Base-by-base conservation (phyloP, 2,329 filamentous ascomycete species). In the Diaporthe vexans region DNA sequence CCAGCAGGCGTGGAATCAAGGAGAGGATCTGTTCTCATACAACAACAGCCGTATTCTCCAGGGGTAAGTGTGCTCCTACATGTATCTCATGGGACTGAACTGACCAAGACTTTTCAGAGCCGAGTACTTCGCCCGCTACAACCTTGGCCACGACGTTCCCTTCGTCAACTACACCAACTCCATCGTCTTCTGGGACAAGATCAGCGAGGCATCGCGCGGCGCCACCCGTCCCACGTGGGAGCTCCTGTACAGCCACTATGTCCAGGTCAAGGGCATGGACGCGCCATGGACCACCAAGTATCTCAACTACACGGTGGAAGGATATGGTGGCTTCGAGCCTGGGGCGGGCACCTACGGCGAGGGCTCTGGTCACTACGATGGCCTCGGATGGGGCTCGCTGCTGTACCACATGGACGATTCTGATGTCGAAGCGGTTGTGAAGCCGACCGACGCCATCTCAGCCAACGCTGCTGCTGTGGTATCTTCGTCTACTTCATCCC, bases 1-100 rank as follows among this genome's bases (percentile, higher is more conserved):
- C 2, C 84, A 86, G 77, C 82, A 84, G 76, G 81, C 82, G 0
- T 84, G 82, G 71, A 87, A 74, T 17, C 74, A 74, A 24, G 74
- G 74, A 10, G 74, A 72, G 21, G 74, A 76, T 46, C 54, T 76
- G 21, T 76, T 76, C 29, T 29, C 48, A 40, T 79, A 78, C 52
- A 78, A 79, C 43, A 77, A 78, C 69, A 81, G 78, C 78, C 79
- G 79, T 40, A 76, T 79, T 15, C 74, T 76, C n/a, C 67, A 68
- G 35, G 72, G 74, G 74, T 76, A 33, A 67, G 74, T 40, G 19
- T 19, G 40, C 4, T 5, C 4, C n/a, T 33, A 19, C 11, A 17
- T 3, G 4, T 33, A 10, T 9, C 21, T 4, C 9, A 6, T 15
- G 4, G 19, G 11, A 29, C 15, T 15, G 8, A 11, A 29, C 24